phyloP scores from a whole-genome alignment of 352 stramenopile genomes.

The Pythium sukuiense region DNA sequence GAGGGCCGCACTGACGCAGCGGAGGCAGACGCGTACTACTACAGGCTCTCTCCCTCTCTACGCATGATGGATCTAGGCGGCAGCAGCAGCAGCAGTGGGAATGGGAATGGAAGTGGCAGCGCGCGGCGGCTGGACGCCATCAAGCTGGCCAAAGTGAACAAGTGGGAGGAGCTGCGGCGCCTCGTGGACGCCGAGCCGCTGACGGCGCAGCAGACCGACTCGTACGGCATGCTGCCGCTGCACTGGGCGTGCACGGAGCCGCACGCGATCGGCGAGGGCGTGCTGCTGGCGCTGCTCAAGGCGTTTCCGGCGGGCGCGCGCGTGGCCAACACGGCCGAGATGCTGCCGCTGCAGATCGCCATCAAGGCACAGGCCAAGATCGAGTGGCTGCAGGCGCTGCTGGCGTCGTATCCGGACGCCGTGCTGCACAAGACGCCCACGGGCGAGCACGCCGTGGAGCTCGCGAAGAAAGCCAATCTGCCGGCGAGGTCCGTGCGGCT shows the following conservation, averaged over 20 bases:
- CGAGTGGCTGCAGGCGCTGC: conserved; percentile 83
- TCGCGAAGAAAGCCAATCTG: conserved; percentile 62
- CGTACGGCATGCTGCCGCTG: conserved; percentile 86
- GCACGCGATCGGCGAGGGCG: conserved; percentile 65
- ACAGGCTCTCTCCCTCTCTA: not conserved
- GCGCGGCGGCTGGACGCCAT: conserved; percentile 79
- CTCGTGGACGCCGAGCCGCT: conserved; percentile 73
- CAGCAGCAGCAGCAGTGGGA: not conserved
- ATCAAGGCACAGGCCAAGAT: conserved; percentile 87
- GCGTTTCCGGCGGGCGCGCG: conserved; percentile 68
- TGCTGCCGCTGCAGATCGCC: conserved; percentile 86
- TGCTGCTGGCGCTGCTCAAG: conserved; percentile 81
- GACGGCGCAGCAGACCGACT: conserved; percentile 75
- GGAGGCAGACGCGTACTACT: not conserved
- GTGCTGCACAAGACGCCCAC: conserved; percentile 73
- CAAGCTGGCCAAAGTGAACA: conserved; percentile 79
- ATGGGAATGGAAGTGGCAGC: conserved; percentile 15
- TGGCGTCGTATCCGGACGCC: conserved; percentile 81
- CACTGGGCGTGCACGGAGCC: conserved; percentile 88
- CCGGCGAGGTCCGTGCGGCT: conserved; percentile 65
- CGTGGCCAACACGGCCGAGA: conserved; percentile 75
- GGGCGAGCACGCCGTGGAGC: conserved; percentile 74
- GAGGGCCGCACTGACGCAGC: not conserved
- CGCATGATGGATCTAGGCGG: conserved; percentile 9
- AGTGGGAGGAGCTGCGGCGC: conserved; percentile 73